A percentile compares a stretch with the other conserved stretches of the same genome.
phyloP scores from a whole-genome alignment of 768 basidiomycete species.

The Termitomyces sp. region DNA sequence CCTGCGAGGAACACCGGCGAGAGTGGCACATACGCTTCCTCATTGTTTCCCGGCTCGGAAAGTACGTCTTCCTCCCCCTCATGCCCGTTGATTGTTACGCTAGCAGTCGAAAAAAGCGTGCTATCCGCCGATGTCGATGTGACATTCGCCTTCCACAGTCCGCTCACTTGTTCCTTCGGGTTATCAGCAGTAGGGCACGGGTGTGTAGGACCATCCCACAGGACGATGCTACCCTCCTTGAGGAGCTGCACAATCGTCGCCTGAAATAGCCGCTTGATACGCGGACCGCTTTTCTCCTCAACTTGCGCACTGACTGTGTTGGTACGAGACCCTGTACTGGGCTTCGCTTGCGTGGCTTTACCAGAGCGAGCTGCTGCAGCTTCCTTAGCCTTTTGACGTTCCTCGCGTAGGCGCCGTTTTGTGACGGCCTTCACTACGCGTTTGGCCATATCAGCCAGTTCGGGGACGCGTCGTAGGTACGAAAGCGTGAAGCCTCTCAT shows the following conservation, averaged over 20 bases:
- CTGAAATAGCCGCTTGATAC: constrained; percentile 68
- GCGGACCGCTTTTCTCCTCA: constrained; percentile 32
- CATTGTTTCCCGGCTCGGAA: constrained; percentile 59
- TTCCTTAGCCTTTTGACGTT: constrained; percentile 41
- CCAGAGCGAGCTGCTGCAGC: constrained; percentile 4
- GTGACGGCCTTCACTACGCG: constrained; percentile 64
- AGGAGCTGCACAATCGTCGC: constrained; percentile 64
- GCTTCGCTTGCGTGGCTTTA: constrained; percentile 3
- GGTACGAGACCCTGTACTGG: constrained; percentile 1
- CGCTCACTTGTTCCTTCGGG: constrained; percentile 23
- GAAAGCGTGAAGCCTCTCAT: constrained; percentile 65
- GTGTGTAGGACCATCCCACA: constrained; percentile 67
- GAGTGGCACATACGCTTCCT: constrained; percentile 69
- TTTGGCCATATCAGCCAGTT: constrained; percentile 60
- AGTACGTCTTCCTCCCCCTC: constrained; percentile 44
- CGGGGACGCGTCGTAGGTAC: constrained; percentile 75
- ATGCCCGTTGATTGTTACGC: constrained; percentile 21
- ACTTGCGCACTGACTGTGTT: constrained; percentile 5
- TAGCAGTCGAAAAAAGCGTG: constrained; percentile 29
- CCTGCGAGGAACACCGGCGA: constrained; percentile 49
- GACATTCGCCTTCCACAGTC: constrained; percentile 50
- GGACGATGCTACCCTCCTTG: constrained; percentile 70
- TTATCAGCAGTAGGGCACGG: constrained; percentile 24
- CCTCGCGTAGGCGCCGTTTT: constrained; percentile 51
- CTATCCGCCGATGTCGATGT: constrained; percentile 28